Evolutionary conservation across 805 yeast species (phyloP), one percentile per base, ranked within the genome.

Genomic region (Tetrapisispora namnaoensis): DNA sequence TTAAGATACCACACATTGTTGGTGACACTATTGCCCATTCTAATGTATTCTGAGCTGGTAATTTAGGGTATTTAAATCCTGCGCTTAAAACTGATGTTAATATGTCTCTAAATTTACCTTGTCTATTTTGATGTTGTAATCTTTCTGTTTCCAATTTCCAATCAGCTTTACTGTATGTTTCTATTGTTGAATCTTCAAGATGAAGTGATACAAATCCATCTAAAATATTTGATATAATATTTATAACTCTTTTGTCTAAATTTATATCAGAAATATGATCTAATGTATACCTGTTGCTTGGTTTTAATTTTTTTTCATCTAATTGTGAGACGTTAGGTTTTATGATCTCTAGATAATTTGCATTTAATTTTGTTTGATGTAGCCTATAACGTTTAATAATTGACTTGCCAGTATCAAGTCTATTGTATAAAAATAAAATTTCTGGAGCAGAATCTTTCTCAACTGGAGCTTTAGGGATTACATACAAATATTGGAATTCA

Each of bases 1-100:
- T 50, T 17, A 63, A 54, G 2, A 61, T 54, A 48, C 68, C 67
- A 8, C 64, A 55, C 63, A 63, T 56, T 10, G 67, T 55, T 18
- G 69, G 69, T n/a, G 68, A 61, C n/a, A 62, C 52, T 27, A 49
- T 51, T 28, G 56, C 51, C 69, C 69, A 65, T 44, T 63, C 67
- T 8, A 59, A 37, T 6, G 56, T 57, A 37, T 51, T 49, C 5
- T 51, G 44, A 5, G 56, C 52, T 11, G 64, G 63, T 10, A 56
- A 20, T 37, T 52, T 50, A 1, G 63, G 63, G 42, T 52, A 61
- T 17, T 53, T 51, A 30, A 63, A 57, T 6, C 66, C 67, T 4
- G 61, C 56, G 43, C 66, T 60, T 39, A 63, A 48, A 13, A 60
- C 56, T 4, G 69, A 65, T 1, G 66, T 58, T 27, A 65, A 53